A percentile compares a stretch with the other conserved stretches of the same genome.
Evolutionary conservation across 2,329 filamentous ascomycete genomes (phyloP).

Genomic region (Cladosporium cucumerinum): DNA sequence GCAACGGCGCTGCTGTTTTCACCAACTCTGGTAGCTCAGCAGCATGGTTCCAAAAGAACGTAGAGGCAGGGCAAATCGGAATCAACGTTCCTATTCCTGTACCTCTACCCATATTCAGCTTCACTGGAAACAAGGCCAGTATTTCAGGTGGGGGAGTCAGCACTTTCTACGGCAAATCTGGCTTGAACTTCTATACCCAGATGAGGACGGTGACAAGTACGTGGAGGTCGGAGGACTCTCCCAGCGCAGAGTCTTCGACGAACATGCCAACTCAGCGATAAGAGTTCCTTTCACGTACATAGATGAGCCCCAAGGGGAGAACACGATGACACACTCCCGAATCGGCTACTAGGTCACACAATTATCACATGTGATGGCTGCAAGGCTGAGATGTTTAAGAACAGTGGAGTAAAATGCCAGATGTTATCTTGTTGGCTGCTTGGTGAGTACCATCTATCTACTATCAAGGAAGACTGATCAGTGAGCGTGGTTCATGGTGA

Average conservation of each 20-base stretch:
- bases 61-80: slow-evolving; percentile 80
- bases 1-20: slow-evolving; percentile 83
- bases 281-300: too few species aligned
- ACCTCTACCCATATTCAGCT: slow-evolving; percentile 38
- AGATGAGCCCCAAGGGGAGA: too few species aligned
- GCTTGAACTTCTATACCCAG: slow-evolving; percentile 93
- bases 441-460: too few species aligned
- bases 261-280: slow-evolving; percentile 71
- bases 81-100: slow-evolving; percentile 80
- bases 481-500: too few species aligned
- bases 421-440: too few species aligned
- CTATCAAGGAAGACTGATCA: too few species aligned
- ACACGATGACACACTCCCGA: too few species aligned
- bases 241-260: slow-evolving; percentile 78
- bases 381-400: too few species aligned
- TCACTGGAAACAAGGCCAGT: slow-evolving; percentile 74
- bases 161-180: slow-evolving; percentile 93
- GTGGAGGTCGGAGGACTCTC: slow-evolving; percentile 82
- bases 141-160: slow-evolving; percentile 87
- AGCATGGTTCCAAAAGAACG: slow-evolving; percentile 72
- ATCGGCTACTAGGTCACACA: too few species aligned
- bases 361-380: too few species aligned
- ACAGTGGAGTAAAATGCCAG: too few species aligned
- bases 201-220: slow-evolving; percentile 93
- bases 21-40: slow-evolving; percentile 76